Base-by-base conservation (phyloP, 192 early-diverging fungal genomes). In the Linnemannia elongata region DNA sequence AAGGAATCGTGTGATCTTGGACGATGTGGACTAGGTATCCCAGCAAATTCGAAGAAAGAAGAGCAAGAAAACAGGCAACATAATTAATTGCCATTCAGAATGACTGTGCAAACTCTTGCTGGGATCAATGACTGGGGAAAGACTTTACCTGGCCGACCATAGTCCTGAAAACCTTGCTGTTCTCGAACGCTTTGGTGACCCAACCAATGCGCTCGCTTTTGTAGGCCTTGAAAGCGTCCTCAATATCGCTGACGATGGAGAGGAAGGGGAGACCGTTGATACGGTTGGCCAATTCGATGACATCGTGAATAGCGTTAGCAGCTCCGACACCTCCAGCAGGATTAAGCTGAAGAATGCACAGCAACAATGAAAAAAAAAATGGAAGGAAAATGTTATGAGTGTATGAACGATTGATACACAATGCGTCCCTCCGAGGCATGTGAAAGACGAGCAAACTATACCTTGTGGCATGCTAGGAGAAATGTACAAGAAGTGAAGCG, bases 221-320 rank as follows among this genome's bases (percentile, higher is more conserved):
- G 74, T 85, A 85, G 17, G 75, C 74, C 33, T 72, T 55, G 69
- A 85, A 85, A 27, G 47, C 38, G n/a, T 18, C 57, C 20, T 79
- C 74, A 5, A 45, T 55, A 0, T 75, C 47, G 15, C 76, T 47
- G 22, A 8, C 49, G 3, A n/a, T 8, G 0, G 60, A 6, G 17
- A 69, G 70, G 3, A 30, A 8, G 5, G 78, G 45, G 5, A 76
- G n/a, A 49, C 45, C 47, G 42, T 79, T 54, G 38, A 82, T 77
- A 69, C 75, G 66, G 41, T 77, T 77, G 20, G 81, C 81, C 33
- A 82, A 27, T 7, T 12, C 35, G 2, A 79, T 54, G 24, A 74
- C 83, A 27, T 85, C 83, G 0, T 85, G 83, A 69, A 85, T 79
- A 0, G 77, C 83, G 10, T 44, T 71, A 0, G 45, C 8, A 17